These are phyloP conservation scores for Kuraishia cidri DNA, from an alignment of 805 yeast species.

Conservation along the genomic window DNA sequence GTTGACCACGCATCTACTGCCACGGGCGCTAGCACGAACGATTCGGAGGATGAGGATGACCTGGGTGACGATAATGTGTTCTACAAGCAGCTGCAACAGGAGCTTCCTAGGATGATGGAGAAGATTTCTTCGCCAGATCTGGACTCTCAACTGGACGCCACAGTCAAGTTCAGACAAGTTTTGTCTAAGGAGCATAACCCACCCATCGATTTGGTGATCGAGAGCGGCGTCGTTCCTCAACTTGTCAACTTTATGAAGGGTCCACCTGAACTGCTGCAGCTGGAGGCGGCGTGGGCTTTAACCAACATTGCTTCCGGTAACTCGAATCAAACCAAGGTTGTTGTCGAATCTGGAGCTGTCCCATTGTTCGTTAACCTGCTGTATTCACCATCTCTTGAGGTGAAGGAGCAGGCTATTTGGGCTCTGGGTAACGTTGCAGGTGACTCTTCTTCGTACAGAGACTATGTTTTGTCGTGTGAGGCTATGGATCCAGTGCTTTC, in stretches of 20 bases:
- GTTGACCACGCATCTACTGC: conserved; percentile 24
- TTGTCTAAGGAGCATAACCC: conserved; percentile 92
- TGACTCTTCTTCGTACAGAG: conserved; percentile 86
- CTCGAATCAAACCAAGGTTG: conserved; percentile 81
- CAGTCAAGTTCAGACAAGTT: conserved; percentile 88
- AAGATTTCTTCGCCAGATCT: conserved; percentile 68
- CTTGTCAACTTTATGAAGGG: conserved; percentile 78
- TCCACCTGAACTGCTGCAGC: conserved; percentile 81
- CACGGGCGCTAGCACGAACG: conserved; percentile 33
- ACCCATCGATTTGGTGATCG: conserved; percentile 89
- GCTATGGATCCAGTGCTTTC: conserved; percentile 86
- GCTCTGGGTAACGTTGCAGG: conserved; percentile 99
- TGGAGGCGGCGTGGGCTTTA: conserved; percentile 99
- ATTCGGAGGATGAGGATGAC: conserved; percentile 40
- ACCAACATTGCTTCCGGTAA: conserved; percentile 96
- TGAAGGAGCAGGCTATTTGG: conserved; percentile 98
- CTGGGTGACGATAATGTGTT: conserved; percentile 34
- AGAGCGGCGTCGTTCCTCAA: conserved; percentile 88
- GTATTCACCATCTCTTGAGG: conserved; percentile 77
- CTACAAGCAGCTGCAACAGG: conserved; percentile 43
- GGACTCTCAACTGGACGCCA: conserved; percentile 78
- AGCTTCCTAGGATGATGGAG: conserved; percentile 80
- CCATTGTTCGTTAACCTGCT: conserved; percentile 82
- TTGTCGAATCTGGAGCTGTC: conserved; percentile 90
- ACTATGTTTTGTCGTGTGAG: conserved; percentile 72